Percentiles rank a stretch among this genome's conserved stretches.
phyloP scores from a whole-genome alignment of 495 filamentous ascomycete genomes.

The Staphylotrichum tortipilum region DNA sequence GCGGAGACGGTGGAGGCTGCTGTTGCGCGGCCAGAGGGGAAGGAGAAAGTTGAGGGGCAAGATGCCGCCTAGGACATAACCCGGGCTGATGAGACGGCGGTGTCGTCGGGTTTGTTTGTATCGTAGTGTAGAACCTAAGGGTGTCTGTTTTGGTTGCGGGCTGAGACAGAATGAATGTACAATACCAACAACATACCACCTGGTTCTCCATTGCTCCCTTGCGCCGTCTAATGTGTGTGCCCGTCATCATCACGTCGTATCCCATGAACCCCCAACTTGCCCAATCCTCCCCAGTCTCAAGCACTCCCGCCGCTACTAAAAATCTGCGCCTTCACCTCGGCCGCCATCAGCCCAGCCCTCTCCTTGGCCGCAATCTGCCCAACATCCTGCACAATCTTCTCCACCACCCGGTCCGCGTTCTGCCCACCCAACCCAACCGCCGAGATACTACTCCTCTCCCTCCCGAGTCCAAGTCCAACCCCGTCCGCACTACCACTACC shows the following conservation, averaged over 20 bases:
- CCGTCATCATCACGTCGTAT: constrained; percentile 3
- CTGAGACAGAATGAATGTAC: constrained; percentile 1
- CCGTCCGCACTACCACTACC: constrained; percentile 4
- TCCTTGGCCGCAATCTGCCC: constrained; percentile 82
- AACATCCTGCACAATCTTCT: constrained; percentile 70
- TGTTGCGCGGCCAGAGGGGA: background rate
- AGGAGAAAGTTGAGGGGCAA: background rate
- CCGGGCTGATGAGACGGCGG: background rate
- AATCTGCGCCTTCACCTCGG: constrained; percentile 73
- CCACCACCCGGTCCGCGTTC: constrained; percentile 52
- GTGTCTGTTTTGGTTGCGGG: too few relatives aligned
- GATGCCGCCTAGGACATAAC: background rate
- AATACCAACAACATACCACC: background rate
- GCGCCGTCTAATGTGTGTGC: constrained; percentile 4
- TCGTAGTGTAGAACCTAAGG: constrained; percentile 1
- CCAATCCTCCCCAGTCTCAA: background rate
- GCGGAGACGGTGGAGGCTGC: background rate
- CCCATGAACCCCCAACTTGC: background rate
- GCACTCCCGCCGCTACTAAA: constrained; percentile 42
- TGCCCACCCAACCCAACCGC: constrained; percentile 1
- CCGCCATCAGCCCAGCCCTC: constrained; percentile 70
- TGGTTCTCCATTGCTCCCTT: background rate
- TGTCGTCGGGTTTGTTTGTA: background rate
- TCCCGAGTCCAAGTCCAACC: background rate
- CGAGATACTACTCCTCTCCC: background rate